These are phyloP conservation scores for Lentinula raphanica DNA, from an alignment of 768 basidiomycete species.

Conservation along the genomic window DNA sequence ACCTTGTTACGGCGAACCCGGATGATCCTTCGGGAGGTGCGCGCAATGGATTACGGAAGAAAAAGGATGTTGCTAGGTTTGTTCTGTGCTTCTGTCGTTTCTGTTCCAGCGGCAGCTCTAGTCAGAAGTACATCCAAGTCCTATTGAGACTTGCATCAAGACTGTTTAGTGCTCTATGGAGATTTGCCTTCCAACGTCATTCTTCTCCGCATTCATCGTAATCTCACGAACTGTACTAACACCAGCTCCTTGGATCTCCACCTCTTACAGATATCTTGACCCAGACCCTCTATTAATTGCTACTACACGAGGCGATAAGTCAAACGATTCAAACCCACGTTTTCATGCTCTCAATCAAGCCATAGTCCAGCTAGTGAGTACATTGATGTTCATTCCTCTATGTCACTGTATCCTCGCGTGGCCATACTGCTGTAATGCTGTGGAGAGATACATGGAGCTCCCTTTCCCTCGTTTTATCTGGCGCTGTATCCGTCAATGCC, in stretches of 20 bases:
- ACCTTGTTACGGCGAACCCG: conserved; percentile 70
- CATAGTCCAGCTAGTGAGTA: conserved; percentile 84
- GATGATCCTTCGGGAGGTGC: conserved; percentile 57
- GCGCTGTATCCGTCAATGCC: no score
- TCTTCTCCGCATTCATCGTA: background rate
- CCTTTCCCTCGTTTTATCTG: background rate
- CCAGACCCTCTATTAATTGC: conserved; percentile 88
- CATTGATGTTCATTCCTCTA: background rate
- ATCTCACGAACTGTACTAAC: background rate
- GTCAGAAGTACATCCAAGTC: background rate
- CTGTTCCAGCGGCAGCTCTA: background rate
- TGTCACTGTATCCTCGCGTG: background rate
- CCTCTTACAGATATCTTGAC: conserved; percentile 70
- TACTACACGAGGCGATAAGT: conserved; percentile 54
- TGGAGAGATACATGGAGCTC: background rate
- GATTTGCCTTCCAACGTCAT: background rate
- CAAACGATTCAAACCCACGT: conserved; percentile 57
- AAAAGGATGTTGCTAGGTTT: conserved; percentile 81
- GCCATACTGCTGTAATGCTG: background rate
- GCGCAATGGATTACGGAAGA: conserved; percentile 67
- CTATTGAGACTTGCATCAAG: no score
- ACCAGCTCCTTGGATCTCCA: conserved; percentile 5
- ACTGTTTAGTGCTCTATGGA: no score
- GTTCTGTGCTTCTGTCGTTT: conserved; percentile 10
- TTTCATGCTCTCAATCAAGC: conserved; percentile 95